phyloP scores from a whole-genome alignment of 2,329 filamentous ascomycete species.

The Botrytis byssoidea region DNA sequence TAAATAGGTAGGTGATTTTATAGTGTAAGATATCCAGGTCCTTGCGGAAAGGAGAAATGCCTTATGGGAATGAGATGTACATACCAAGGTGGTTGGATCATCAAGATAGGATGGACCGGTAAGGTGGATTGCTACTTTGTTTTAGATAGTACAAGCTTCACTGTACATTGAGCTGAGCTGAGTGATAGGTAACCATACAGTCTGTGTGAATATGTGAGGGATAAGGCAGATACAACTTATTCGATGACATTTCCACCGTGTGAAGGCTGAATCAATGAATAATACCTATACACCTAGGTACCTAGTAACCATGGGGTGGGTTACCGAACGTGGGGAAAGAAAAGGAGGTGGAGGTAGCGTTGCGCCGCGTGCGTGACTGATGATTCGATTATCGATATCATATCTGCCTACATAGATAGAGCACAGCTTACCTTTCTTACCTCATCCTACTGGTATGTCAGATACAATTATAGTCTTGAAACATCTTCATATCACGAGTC shows the following conservation, averaged over 20 bases:
- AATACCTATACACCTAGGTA: background rate
- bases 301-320: background rate
- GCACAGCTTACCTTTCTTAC: background rate
- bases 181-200: background rate
- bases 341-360: background rate
- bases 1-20: background rate
- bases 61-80: too few species aligned
- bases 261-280: background rate
- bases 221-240: background rate
- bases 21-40: too few species aligned
- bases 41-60: too few species aligned
- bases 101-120: too few species aligned
- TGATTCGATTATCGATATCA: background rate
- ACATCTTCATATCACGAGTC: background rate
- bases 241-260: too few species aligned
- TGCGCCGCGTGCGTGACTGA: background rate
- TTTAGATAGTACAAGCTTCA: too few species aligned
- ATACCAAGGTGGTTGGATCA: too few species aligned
- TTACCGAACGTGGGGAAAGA: constrained; percentile 2
- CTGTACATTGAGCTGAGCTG: too few species aligned
- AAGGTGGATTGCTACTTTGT: too few species aligned
- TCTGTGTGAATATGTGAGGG: background rate
- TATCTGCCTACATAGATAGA: too few species aligned
- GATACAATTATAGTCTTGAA: background rate
- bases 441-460: background rate